These are phyloP conservation scores for Musa balbisiana DNA, from an alignment of 202 grass and related monocot genomes.

Conservation along the genomic window DNA sequence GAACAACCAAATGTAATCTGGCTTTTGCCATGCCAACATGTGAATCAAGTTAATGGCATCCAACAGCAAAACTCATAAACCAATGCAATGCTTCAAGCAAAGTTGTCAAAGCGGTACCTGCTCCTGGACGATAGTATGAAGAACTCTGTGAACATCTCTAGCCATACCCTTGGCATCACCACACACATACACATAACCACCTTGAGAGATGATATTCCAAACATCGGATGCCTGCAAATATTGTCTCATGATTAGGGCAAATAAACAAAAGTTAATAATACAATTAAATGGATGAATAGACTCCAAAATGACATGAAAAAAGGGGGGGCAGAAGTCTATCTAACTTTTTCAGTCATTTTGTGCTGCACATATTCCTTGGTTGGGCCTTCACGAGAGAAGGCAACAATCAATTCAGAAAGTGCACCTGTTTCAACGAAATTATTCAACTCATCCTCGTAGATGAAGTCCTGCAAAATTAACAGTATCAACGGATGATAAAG, in stretches of 20 bases:
- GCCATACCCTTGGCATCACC: conserved; percentile 99
- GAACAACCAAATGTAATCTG: no score
- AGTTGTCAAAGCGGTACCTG: conserved; percentile 34
- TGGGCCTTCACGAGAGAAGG: conserved; percentile 78
- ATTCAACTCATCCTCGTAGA: conserved; percentile 83
- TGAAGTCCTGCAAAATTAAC: conserved; percentile 65
- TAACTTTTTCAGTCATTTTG: conserved; percentile 85
- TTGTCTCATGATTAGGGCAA: background rate
- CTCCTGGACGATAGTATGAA: conserved; percentile 78
- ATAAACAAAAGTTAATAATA: background rate
- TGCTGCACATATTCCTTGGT: conserved; percentile 96
- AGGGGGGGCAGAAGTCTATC: conserved; percentile 8
- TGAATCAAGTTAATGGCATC: no score
- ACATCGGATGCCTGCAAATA: conserved; percentile 54
- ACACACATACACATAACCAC: conserved; percentile 72
- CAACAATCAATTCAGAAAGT: conserved; percentile 68
- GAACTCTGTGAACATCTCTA: conserved; percentile 77
- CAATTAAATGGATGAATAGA: background rate
- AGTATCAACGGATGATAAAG: conserved; percentile 21
- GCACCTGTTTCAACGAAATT: conserved; percentile 69
- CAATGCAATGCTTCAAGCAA: background rate
- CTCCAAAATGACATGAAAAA: background rate
- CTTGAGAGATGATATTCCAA: conserved; percentile 69
- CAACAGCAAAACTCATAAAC: no score
- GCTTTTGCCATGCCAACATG: no score